Conservation (phyloP, 805 yeast genomes). For the Wickerhamomyces chaumierensis region DNA sequence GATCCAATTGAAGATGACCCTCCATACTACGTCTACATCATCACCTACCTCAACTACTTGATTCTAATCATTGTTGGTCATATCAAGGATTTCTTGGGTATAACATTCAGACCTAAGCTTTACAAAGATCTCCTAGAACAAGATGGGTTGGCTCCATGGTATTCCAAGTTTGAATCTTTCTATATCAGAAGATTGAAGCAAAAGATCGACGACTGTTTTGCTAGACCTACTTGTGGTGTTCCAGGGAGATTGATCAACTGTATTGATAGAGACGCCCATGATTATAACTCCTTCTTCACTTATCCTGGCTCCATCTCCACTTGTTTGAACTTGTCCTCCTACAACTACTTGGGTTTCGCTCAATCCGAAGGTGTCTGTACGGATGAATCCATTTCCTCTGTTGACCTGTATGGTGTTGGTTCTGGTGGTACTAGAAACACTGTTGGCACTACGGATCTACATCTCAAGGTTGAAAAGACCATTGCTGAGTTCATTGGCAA, state of each 20-base stretch:
- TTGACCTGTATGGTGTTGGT: slow-evolving; percentile 65
- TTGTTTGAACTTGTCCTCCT: slow-evolving; percentile 79
- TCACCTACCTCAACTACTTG: slow-evolving; percentile 80
- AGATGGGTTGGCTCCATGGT: slow-evolving; percentile 94
- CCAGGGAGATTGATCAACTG: slow-evolving; percentile 88
- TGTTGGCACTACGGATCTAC: slow-evolving; percentile 71
- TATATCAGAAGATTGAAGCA: slow-evolving; percentile 85
- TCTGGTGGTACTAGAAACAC: slow-evolving; percentile 67
- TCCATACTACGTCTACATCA: slow-evolving; percentile 64
- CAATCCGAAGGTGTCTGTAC: slow-evolving; percentile 91
- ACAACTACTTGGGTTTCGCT: slow-evolving; percentile 94
- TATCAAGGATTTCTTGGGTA: slow-evolving; percentile 78
- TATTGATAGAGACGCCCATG: slow-evolving; percentile 64
- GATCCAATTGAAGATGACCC: slow-evolving; percentile 73
- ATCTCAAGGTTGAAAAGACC: slow-evolving; percentile 58
- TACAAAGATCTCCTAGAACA: slow-evolving; percentile 59
- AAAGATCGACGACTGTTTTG: slow-evolving; percentile 89
- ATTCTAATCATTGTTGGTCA: slow-evolving; percentile 84
- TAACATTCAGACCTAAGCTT: slow-evolving; percentile 53
- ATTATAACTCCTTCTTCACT: slow-evolving; percentile 51
- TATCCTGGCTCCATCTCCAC: slow-evolving; percentile 69
- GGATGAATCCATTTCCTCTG: slow-evolving; percentile 52
- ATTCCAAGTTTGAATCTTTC: slow-evolving; percentile 85
- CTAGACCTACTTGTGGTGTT: slow-evolving; percentile 93
- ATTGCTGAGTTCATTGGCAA: slow-evolving; percentile 84